These are phyloP conservation scores for Cadophora sp. DNA, from an alignment of 2,329 filamentous ascomycete genomes.

Conservation along the genomic window DNA sequence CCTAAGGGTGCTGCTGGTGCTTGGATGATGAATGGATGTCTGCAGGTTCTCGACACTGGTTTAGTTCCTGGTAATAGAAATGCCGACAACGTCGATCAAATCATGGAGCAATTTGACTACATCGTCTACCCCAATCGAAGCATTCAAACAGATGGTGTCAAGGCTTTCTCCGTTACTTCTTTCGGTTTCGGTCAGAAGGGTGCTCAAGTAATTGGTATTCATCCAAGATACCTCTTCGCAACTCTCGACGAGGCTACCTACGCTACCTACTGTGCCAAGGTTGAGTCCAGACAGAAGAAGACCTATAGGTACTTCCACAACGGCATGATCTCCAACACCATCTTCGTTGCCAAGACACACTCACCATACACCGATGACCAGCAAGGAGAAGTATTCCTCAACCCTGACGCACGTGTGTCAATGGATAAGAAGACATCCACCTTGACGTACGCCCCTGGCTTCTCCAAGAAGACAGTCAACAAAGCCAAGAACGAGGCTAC, in stretches of 20 bases:
- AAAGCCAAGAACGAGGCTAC: conserved; percentile 62
- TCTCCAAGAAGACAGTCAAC: conserved; percentile 63
- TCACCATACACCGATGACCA: conserved; percentile 89
- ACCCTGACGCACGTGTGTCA: conserved; percentile 87
- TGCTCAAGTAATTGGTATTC: conserved; percentile 94
- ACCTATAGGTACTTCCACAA: conserved; percentile 99
- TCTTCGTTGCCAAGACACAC: conserved; percentile 95
- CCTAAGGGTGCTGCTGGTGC: conserved; percentile 99
- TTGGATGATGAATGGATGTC: conserved; percentile 99
- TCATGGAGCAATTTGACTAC: conserved; percentile 98
- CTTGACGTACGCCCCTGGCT: conserved; percentile 74
- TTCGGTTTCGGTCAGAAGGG: conserved; percentile 99
- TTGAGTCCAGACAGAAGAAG: conserved; percentile 95
- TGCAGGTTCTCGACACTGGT: conserved; percentile 93
- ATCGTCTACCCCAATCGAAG: conserved; percentile 95
- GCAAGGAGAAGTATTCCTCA: conserved; percentile 87
- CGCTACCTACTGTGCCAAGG: conserved; percentile 82
- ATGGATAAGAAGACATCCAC: conserved; percentile 86
- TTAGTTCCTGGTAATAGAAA: conserved; percentile 97
- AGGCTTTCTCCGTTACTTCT: conserved; percentile 98
- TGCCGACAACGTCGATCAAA: conserved; percentile 93
- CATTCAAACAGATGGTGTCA: conserved; percentile 97
- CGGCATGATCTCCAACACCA: conserved; percentile 94
- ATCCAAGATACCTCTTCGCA: conserved; percentile 94
- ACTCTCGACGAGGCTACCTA: conserved; percentile 90